Evolutionary conservation across 129 eudicot genomes (phyloP), one percentile per base, ranked within the genome.

Genomic region (Saussurea involucrata): DNA sequence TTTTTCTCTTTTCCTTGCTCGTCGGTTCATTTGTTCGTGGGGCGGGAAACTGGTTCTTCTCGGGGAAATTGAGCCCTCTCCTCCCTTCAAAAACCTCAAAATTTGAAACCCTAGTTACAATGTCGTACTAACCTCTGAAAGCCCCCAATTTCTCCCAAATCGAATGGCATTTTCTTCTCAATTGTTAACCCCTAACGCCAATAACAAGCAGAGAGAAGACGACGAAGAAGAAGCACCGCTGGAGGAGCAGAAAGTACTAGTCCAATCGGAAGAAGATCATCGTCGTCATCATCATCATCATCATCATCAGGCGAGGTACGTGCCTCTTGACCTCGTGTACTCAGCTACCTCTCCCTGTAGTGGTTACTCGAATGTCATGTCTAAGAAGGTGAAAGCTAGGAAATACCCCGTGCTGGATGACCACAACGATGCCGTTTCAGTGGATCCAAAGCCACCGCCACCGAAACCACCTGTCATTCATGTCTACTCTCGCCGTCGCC

Each of bases 241-340:
- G 10, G 36, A 63, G 53, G 71, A 58, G 71, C 63, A 60, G 15
- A 18, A 75, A 24, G 24, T 44, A 42, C 25, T 37, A 9, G 15
- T 6, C 21, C 75, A 80, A 75, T 58, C 69, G 71, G 77, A 71
- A 63, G 76, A 40, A 29, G 79, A 75, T 27, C 76, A 67, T 33
- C 72, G 4, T 13, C 77, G 21, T 27, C 74, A 72, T 49, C 82
- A 77, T 18, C 78, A 83, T n/a, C 61, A 79, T 57, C 77, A 29
- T 27, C 74, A 72, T 49, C 82, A 77, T 18, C 78, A 83, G 13
- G 83, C 77, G 13, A 82, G 82, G 83, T 88, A 85, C 83, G 77
- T 90, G 2, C 88, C 96, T 6, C 87, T 93, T 5, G 83, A 83
- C 75, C 86, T 87, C 22, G 90, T 93, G 5, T 93, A 93, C 91